Evolutionary conservation across 177 flowering plant genomes (phyloP).

Genomic region (Vitis hybrid): DNA sequence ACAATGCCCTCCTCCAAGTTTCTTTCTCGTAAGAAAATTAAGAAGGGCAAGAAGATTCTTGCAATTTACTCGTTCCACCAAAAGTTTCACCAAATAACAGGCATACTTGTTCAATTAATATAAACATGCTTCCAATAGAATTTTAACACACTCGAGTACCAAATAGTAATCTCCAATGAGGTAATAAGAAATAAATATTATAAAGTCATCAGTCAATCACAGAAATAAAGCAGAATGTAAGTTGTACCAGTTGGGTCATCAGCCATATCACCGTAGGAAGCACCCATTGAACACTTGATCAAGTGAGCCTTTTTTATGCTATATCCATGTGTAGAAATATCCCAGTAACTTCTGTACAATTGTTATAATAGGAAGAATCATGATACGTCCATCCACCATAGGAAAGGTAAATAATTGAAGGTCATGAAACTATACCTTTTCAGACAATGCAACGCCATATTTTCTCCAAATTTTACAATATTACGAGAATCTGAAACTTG

Average conservation of each 20-base stretch:
- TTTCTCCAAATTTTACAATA: conserved; percentile 19
- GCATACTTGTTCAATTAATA: no score
- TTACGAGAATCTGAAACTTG: conserved; percentile 22
- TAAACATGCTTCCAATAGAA: no score
- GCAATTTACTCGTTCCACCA: no score
- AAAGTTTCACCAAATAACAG: no score
- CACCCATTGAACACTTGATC: conserved; percentile 68
- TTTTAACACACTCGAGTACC: no score
- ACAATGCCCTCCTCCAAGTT: no score
- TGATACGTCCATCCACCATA: not conserved
- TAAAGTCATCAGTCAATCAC: not conserved
- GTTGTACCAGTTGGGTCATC: conserved; percentile 57
- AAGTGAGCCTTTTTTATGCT: conserved; percentile 14
- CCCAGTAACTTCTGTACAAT: conserved; percentile 34
- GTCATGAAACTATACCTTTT: conserved; percentile 41
- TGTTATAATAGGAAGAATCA: conserved; percentile 2
- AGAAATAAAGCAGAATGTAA: not conserved
- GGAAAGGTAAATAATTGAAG: not conserved
- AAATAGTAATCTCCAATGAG: not conserved
- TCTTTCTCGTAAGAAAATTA: no score
- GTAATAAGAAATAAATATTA: not conserved
- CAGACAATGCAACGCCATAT: conserved; percentile 18
- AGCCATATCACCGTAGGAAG: conserved; percentile 72
- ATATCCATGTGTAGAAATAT: conserved; percentile 20
- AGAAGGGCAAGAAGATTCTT: no score